Evolutionary conservation across 352 stramenopile genomes (phyloP), one percentile per base, ranked within the genome.

Genomic region (Globisporangium parvum): DNA sequence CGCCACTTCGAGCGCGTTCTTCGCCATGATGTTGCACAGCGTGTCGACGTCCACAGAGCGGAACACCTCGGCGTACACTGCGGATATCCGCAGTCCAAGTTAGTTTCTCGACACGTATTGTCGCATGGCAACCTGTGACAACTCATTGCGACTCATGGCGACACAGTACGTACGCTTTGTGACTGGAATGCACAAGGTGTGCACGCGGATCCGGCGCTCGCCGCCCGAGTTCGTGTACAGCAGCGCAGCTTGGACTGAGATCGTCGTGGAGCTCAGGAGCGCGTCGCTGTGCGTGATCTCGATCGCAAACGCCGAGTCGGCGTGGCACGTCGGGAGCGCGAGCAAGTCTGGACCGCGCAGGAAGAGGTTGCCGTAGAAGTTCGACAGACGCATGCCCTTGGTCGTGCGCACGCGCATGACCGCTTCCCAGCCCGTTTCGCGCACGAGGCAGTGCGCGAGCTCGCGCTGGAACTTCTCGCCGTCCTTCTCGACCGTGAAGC

Each of bases 351-450:
- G 96, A 21, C 96, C 96, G 28, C 97, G 91, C 67, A 99, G 87
- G 67, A 97, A 98, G 62, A 98, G 98, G 67, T 99, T 99, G 64
- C 97, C 97, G 71, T 99, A 98, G 68, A 99, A 99, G 65, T 98
- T 98, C 31, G 83, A 85, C 47, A 99, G 88, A n/a, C 93, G 88
- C 86, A 99, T 97, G 60, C 96, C 96, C 69, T 98, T 95, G 15
- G 96, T 99, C 65, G 89, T 98, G 46, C 97, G 93, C 62, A 99
- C 95, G 57, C 96, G 87, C 85, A 99, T 98, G 28, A 99, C 96
- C 6, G 92, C 89, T 70, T 99, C 97, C 67, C 91, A 97, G 9
- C 78, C 87, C 40, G 95, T 99, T 51, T 96, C 82, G 41, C 96
- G 85, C 15, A 87, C 96, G 33, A 99, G 72, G 12, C 77, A 90